These are phyloP conservation scores for Lasiodiplodia theobromae DNA, from an alignment of 2,329 filamentous ascomycete species.

Conservation along the genomic window DNA sequence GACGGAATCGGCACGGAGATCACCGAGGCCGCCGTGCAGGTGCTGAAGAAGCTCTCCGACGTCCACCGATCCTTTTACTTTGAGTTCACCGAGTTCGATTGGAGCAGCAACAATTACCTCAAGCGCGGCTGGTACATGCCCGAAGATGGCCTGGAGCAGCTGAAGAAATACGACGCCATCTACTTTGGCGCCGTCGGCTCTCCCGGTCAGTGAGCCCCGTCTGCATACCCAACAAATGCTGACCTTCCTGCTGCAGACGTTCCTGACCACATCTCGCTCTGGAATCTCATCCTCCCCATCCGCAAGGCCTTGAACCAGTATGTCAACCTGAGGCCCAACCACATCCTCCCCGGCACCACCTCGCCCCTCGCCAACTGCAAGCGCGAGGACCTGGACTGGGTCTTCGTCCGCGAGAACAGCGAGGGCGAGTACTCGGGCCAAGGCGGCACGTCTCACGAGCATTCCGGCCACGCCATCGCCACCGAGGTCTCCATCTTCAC, in stretches of 20 bases:
- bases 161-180: constrained; percentile 62
- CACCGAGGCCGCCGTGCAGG: constrained; percentile 61
- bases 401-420: constrained; percentile 57
- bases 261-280: constrained; percentile 72
- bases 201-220: constrained; percentile 49
- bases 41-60: constrained; percentile 55
- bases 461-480: constrained; percentile 49
- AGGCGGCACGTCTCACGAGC: constrained; percentile 52
- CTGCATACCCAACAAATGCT: not conserved
- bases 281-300: constrained; percentile 72
- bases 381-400: constrained; percentile 53
- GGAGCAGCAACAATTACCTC: constrained; percentile 57
- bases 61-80: constrained; percentile 56
- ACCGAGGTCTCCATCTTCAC: constrained; percentile 59
- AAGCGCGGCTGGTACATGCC: constrained; percentile 62
- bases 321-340: constrained; percentile 67
- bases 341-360: constrained; percentile 51
- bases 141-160: constrained; percentile 56
- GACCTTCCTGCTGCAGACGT: constrained; percentile 55
- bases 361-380: constrained; percentile 50
- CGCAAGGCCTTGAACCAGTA: constrained; percentile 73
- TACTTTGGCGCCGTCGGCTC: constrained; percentile 68
- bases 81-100: constrained; percentile 60
- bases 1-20: constrained; percentile 71
- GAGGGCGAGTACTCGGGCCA: constrained; percentile 59